Evolutionary conservation across 2,329 filamentous ascomycete genomes (phyloP).

Genomic region (Didymella segeticola): DNA sequence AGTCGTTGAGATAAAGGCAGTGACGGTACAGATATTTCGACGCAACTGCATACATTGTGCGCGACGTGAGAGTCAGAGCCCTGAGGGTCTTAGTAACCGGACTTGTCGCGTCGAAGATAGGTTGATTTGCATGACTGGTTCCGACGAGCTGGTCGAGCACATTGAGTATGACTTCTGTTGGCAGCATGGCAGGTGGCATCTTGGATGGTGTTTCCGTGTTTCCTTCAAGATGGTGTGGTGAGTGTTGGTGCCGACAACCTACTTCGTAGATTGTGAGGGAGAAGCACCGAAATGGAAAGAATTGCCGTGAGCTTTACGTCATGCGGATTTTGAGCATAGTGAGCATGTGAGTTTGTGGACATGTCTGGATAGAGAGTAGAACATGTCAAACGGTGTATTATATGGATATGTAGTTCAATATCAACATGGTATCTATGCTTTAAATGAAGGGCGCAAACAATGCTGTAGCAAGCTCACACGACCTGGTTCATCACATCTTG

Average conservation of each 20-base stretch:
- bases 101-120: constrained; percentile 29
- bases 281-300: too few species aligned
- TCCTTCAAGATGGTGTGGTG: background rate
- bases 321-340: too few species aligned
- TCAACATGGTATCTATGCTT: constrained; percentile 10
- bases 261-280: too few species aligned
- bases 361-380: too few species aligned
- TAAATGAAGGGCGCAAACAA: background rate
- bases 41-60: constrained; percentile 25
- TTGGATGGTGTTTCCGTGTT: background rate
- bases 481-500: background rate
- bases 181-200: constrained; percentile 14
- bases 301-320: too few species aligned
- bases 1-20: constrained; percentile 34
- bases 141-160: constrained; percentile 39
- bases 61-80: constrained; percentile 34
- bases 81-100: constrained; percentile 33
- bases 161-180: constrained; percentile 34
- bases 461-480: background rate
- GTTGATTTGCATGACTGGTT: constrained; percentile 19
- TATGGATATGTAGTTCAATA: too few species aligned
- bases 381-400: too few species aligned
- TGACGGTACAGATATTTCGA: constrained; percentile 35
- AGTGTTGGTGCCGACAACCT: background rate
- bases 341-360: too few species aligned